Evolutionary conservation across 1,284 basidiomycete genomes (phyloP).

Genomic region (Ustilago vetiveriae): DNA sequence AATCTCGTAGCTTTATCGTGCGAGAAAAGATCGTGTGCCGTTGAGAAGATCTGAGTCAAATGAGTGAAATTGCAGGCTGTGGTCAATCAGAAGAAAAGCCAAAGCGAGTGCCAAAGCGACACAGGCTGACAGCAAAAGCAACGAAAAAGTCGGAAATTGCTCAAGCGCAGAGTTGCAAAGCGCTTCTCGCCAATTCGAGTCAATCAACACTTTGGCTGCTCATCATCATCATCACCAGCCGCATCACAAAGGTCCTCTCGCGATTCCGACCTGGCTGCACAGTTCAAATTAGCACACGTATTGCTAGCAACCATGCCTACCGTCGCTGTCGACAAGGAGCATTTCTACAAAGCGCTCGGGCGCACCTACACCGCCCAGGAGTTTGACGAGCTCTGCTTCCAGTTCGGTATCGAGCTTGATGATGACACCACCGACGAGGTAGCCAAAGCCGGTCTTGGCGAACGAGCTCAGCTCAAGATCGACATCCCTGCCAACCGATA

Average conservation of each 20-base stretch:
- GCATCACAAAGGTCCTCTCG: no score
- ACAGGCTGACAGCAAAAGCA: no score
- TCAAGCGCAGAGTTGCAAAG: slow-evolving; percentile 5
- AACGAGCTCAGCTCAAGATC: slow-evolving; percentile 96
- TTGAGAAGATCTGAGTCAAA: slow-evolving; percentile 19
- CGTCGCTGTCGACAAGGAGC: slow-evolving; percentile 91
- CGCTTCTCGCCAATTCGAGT: no score
- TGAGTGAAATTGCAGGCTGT: no score
- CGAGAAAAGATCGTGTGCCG: not conserved
- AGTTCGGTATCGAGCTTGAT: slow-evolving; percentile 96
- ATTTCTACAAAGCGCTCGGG: slow-evolving; percentile 88
- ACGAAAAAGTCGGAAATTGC: not conserved
- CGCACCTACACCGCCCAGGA: slow-evolving; percentile 79
- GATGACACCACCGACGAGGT: slow-evolving; percentile 96
- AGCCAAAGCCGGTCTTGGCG: slow-evolving; percentile 76
- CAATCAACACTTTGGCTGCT: not conserved
- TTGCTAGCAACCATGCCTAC: slow-evolving; percentile 78
- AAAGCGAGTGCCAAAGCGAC: not conserved
- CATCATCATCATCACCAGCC: not conserved
- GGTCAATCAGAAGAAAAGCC: slow-evolving; percentile 8
- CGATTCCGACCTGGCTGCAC: not conserved
- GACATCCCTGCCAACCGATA: slow-evolving; percentile 97
- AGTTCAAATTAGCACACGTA: no score
- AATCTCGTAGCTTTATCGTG: no score
- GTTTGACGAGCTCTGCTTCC: slow-evolving; percentile 95